Percentiles rank a stretch among this genome's conserved stretches.
Conservation (phyloP, 148 eudicot genomes). For the Vaccinium darrowii region DNA sequence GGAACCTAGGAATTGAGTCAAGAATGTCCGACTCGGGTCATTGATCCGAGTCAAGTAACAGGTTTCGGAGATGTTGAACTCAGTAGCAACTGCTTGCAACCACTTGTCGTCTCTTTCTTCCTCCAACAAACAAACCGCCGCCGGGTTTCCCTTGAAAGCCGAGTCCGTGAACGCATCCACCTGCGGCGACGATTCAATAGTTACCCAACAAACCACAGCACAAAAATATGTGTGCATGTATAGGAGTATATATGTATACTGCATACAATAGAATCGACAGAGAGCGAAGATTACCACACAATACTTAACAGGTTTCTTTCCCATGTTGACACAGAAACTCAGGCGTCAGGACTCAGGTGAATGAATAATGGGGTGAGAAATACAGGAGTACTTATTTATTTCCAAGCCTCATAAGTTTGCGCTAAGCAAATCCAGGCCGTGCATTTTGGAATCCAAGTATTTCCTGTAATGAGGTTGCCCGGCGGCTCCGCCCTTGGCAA, state of each 20-base stretch:
- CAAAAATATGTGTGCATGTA: background rate
- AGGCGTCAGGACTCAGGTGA: background rate
- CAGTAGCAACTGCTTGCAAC: conserved; percentile 69
- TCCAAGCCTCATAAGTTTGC: too few relatives aligned
- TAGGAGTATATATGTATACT: background rate
- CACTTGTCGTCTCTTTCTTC: conserved; percentile 55
- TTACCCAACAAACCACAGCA: background rate
- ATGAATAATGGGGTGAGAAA: background rate
- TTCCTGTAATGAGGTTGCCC: too few relatives aligned
- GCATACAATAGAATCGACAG: background rate
- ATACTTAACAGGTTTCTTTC: conserved; percentile 51
- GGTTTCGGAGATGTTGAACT: conserved; percentile 71
- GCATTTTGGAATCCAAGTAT: too few relatives aligned
- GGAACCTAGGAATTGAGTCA: conserved; percentile 42
- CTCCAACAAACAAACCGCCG: conserved; percentile 76
- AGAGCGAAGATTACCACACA: conserved; percentile 37
- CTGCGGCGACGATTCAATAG: conserved; percentile 19
- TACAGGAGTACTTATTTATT: too few relatives aligned
- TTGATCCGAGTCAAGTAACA: conserved; percentile 49
- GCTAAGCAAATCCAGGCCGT: too few relatives aligned
- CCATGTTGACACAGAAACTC: conserved; percentile 13
- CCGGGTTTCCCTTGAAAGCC: conserved; percentile 80
- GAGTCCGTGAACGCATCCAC: conserved; percentile 74
- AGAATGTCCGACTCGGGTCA: conserved; percentile 11
- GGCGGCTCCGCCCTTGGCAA: too few relatives aligned